Conservation (phyloP, 148 eudicot genomes). For the Talinum fruticosum region DNA sequence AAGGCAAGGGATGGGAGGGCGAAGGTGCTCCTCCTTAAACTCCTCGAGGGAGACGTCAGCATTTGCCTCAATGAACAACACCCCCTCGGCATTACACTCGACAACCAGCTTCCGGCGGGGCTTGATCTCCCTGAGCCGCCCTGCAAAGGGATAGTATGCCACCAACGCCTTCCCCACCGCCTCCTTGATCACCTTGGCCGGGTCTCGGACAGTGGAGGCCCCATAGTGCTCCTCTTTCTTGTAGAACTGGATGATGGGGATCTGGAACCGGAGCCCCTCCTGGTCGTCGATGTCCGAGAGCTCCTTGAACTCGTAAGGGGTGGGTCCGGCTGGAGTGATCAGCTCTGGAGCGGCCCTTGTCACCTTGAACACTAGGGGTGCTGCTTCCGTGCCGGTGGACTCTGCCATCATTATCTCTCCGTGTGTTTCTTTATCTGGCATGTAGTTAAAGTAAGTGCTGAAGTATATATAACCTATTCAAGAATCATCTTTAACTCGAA, state of each 20-base stretch:
- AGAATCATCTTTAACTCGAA: too few relatives aligned
- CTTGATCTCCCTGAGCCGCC: slow-evolving; percentile 27
- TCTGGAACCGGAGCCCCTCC: background rate
- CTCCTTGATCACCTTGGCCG: slow-evolving; percentile 29
- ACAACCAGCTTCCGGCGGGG: slow-evolving; percentile 15
- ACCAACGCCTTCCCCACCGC: slow-evolving; percentile 34
- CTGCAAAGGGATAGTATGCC: slow-evolving; percentile 32
- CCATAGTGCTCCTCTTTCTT: background rate
- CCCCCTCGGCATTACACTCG: slow-evolving; percentile 2
- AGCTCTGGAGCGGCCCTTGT: too few relatives aligned
- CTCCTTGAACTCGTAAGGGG: too few relatives aligned
- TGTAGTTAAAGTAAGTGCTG: too few relatives aligned
- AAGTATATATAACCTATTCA: too few relatives aligned
- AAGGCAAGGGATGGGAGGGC: slow-evolving; percentile 9
- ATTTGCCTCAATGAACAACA: slow-evolving; percentile 13
- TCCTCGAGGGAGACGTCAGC: slow-evolving; percentile 12
- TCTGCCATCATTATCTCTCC: too few relatives aligned
- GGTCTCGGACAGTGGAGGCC: slow-evolving; percentile 7
- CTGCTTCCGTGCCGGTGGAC: too few relatives aligned
- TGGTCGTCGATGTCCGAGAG: background rate
- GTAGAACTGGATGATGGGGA: background rate
- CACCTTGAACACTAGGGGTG: too few relatives aligned
- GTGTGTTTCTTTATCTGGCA: too few relatives aligned
- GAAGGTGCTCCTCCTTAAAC: background rate
- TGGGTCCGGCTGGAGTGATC: too few relatives aligned